These are phyloP conservation scores for Trametes sp. DNA, from an alignment of 1,284 basidiomycete genomes.

Conservation along the genomic window DNA sequence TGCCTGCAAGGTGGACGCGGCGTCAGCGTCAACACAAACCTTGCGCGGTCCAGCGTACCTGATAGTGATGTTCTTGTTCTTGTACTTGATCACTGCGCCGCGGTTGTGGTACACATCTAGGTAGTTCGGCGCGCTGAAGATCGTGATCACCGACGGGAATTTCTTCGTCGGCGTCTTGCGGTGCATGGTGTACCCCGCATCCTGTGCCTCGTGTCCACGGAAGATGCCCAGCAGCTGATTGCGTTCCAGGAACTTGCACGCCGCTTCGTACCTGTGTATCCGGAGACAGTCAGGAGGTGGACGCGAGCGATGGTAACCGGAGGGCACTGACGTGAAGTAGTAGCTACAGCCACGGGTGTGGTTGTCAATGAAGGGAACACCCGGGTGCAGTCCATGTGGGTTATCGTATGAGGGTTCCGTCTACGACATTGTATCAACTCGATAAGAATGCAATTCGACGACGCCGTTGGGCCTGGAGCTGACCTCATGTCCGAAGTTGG, in stretches of 20 bases:
- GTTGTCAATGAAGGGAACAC: conserved; percentile 84
- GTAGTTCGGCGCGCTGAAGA: conserved; percentile 97
- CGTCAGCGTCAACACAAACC: not conserved
- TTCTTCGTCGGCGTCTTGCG: conserved; percentile 92
- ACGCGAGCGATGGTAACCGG: not conserved
- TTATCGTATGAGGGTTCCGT: conserved; percentile 50
- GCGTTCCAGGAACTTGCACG: conserved; percentile 93
- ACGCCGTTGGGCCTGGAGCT: not conserved
- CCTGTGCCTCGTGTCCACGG: conserved; percentile 97
- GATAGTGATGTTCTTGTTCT: conserved; percentile 98
- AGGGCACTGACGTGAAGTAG: conserved; percentile 86
- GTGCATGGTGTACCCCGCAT: conserved; percentile 97
- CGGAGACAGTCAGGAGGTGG: conserved; percentile 13
- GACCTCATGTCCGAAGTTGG: conserved; percentile 59
- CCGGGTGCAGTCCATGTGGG: conserved; percentile 46
- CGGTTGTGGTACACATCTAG: conserved; percentile 97
- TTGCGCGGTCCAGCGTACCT: conserved; percentile 44
- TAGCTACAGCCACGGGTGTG: conserved; percentile 93
- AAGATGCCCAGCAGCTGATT: conserved; percentile 94
- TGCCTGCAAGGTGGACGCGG: conserved; percentile 53
- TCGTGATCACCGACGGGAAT: conserved; percentile 93
- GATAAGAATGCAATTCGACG: not conserved
- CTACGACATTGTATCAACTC: conserved; percentile 12
- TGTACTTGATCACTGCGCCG: conserved; percentile 96
- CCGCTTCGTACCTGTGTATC: conserved; percentile 82